Base-by-base conservation (phyloP, 768 basidiomycete genomes). In the Auriscalpium microsporum region DNA sequence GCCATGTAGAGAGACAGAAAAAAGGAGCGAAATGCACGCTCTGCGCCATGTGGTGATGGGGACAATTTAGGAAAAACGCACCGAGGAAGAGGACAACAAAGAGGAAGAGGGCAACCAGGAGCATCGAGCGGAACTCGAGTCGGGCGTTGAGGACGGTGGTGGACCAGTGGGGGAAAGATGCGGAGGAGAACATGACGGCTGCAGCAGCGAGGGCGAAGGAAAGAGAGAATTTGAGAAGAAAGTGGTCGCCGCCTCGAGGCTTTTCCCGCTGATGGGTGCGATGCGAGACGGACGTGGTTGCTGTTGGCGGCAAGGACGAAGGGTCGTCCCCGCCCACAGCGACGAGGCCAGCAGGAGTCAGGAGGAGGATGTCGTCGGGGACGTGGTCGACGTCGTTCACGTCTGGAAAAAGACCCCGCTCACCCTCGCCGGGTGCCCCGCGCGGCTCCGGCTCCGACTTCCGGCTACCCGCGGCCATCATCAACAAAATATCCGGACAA, bases 1-100 rank as follows among this genome's bases (percentile, higher is more conserved):
- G 45, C 40, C 48, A 59, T 56, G 49, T 46, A 33, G 46, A 50
- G 35, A 45, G 11, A 42, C 42, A 47, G 45, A 46, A 53, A 49
- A 53, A 37, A 48, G 14, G 47, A 21, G 58, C 48, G 45, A 54
- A 4, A 19, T 8, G 33, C 13, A 34, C 17, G 14, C 35, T 17
- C 35, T 28, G 28, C 28, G 48, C 45, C 51, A 45, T 48, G 16
- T 28, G 46, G 21, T 19, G 49, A 58, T 56, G 48, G 58, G 56
- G 50, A 53, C 48, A 46, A 34, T 36, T 52, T 53, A 58, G 44
- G 40, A 46, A 56, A 56, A 56, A 38, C 57, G 70, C 62, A 89
- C 90, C 90, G 48, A 92, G 77, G 62, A 90, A 76, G 63, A 87
- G 75, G 62, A 82, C 66, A 62, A 90, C 77, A 64, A 84, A 80